These are phyloP conservation scores for Pyrus pyrifolia DNA, from an alignment of 306 rosid species.

Conservation along the genomic window DNA sequence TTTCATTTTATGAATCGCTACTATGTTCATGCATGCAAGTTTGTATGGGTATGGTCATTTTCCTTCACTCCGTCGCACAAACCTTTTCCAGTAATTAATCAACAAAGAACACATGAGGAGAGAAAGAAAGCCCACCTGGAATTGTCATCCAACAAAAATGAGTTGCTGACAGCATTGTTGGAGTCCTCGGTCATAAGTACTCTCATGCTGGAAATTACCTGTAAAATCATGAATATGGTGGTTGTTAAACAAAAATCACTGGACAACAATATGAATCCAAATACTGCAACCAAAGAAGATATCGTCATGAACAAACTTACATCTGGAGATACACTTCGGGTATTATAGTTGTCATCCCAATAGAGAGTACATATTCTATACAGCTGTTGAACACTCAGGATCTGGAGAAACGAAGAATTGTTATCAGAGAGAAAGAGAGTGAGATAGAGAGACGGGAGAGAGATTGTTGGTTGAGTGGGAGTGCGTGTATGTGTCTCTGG, in stretches of 20 bases:
- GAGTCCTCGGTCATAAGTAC: conserved; percentile 99
- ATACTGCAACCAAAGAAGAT: conserved; percentile 6
- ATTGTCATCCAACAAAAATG: conserved; percentile 95
- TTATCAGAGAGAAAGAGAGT: conserved; percentile 14
- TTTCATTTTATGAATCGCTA: neutral
- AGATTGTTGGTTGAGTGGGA: conserved; percentile 16
- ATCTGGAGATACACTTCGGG: conserved; percentile 91
- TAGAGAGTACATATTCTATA: conserved; percentile 96
- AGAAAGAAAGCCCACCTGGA: conserved; percentile 58
- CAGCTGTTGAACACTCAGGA: conserved; percentile 97
- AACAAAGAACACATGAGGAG: neutral
- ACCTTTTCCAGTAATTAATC: neutral
- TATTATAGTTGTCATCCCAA: conserved; percentile 95
- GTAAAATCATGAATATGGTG: conserved; percentile 19
- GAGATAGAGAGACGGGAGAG: neutral
- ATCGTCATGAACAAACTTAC: conserved; percentile 35
- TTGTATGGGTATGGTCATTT: neutral
- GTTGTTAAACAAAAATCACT: conserved; percentile 14
- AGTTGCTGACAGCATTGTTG: conserved; percentile 82
- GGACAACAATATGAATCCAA: neutral
- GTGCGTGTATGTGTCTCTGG: neutral
- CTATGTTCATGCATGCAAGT: neutral
- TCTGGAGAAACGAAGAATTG: conserved; percentile 39
- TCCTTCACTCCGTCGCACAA: neutral
- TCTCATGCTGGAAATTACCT: conserved; percentile 96